Percentiles rank a stretch among this genome's conserved stretches.
phyloP scores from a whole-genome alignment of 2,329 filamentous ascomycete species.

The Didymella segeticola region DNA sequence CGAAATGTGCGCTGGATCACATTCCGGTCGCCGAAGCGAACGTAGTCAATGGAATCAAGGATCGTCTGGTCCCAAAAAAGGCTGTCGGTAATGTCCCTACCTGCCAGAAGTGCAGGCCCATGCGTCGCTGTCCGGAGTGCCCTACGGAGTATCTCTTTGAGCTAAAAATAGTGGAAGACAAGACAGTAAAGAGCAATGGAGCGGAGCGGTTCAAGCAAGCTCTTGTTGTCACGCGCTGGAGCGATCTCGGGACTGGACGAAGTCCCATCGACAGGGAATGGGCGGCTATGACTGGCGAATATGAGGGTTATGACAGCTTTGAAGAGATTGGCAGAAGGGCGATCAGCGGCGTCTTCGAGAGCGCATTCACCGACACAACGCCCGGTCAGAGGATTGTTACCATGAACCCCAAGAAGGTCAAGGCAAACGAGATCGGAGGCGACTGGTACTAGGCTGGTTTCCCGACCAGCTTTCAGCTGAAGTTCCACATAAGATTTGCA shows the following conservation, averaged over 20 bases:
- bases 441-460: conserved; percentile 60
- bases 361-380: conserved; percentile 61
- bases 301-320: conserved; percentile 62
- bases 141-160: conserved; percentile 69
- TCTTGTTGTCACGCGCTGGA: conserved; percentile 67
- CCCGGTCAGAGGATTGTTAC: conserved; percentile 65
- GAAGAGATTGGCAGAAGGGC: conserved; percentile 59
- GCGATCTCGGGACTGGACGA: conserved; percentile 62
- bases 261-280: conserved; percentile 59
- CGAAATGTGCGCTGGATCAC: conserved; percentile 67
- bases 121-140: conserved; percentile 67
- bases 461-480: neutral
- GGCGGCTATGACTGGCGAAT: conserved; percentile 56
- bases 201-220: conserved; percentile 63
- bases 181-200: conserved; percentile 45
- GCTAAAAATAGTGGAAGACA: conserved; percentile 65
- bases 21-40: conserved; percentile 58
- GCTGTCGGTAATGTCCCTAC: conserved; percentile 57
- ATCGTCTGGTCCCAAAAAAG: conserved; percentile 33
- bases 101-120: conserved; percentile 64
- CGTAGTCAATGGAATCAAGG: conserved; percentile 51
- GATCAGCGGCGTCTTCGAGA: conserved; percentile 66
- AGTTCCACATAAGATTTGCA: neutral
- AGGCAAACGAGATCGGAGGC: conserved; percentile 61
- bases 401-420: conserved; percentile 64